A percentile compares a stretch with the other conserved stretches of the same genome.
phyloP scores from a whole-genome alignment of 2,329 filamentous ascomycete species.

The Acrocalymma vagum region DNA sequence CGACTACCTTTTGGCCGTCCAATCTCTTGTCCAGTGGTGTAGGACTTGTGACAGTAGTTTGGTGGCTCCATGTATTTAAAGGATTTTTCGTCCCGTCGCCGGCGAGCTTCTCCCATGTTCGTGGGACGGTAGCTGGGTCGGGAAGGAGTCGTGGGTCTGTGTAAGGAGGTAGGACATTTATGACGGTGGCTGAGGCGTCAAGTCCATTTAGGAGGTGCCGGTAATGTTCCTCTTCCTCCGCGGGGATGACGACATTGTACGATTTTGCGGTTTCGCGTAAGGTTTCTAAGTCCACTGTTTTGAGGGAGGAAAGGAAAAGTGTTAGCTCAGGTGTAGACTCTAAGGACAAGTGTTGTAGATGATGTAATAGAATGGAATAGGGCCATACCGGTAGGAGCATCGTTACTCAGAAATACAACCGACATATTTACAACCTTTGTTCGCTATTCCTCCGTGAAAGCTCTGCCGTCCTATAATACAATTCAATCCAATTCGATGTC shows the following conservation, averaged over 20 bases:
- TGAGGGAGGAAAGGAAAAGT: not conserved
- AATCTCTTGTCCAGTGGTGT: constrained; percentile 20
- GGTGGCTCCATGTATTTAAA: constrained; percentile 33
- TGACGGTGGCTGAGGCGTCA: constrained; percentile 23
- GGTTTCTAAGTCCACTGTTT: constrained; percentile 18
- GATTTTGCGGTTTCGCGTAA: constrained; percentile 20
- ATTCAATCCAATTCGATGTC: too few relatives aligned
- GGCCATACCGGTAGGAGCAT: constrained; percentile 20
- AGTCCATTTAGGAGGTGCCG: constrained; percentile 30
- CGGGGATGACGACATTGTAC: constrained; percentile 19
- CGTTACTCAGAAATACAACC: constrained; percentile 25
- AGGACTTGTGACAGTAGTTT: constrained; percentile 12
- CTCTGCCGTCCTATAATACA: too few relatives aligned
- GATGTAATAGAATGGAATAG: not conserved
- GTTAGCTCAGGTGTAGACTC: not conserved
- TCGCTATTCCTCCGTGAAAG: too few relatives aligned
- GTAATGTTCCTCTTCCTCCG: constrained; percentile 25
- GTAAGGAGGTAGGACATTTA: constrained; percentile 24
- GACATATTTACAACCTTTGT: constrained; percentile 24
- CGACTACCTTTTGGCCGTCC: constrained; percentile 43
- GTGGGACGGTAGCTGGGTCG: constrained; percentile 23
- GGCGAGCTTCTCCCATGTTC: constrained; percentile 19
- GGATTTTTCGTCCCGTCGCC: constrained; percentile 22
- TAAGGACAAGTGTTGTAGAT: not conserved
- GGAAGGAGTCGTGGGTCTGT: constrained; percentile 27